Base-by-base conservation (phyloP, 257 asterid species). In the Nicotiana tomentosiformis region DNA sequence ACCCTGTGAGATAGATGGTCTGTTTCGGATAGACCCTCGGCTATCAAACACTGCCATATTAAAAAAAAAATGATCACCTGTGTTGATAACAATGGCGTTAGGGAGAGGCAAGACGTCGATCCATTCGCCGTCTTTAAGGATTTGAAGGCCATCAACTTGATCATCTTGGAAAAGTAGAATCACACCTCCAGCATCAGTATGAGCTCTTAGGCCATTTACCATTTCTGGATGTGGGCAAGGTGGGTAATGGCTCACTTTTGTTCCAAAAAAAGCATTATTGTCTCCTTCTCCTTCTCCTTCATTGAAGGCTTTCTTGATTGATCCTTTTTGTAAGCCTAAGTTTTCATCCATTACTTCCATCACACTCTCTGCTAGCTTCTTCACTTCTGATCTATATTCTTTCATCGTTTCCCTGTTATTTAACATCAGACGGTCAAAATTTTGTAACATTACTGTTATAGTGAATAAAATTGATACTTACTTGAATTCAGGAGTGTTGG, bases 141-240 rank as follows among this genome's bases (percentile, higher is more conserved):
- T 91, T 81, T 94, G 95, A 8, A 94, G 97, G 10, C 97, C 98
- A 17, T 78, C 87, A 1, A 92, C 93, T 77, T 86, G 89, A 33
- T 92, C 98, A 23, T 94, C 97, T 68, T 94, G 98, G 87, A 88
- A 93, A 39, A 94, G 97, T 4, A 94, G 64, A 90, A 94, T 87
- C 1, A 94, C 90, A 2, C 98, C 98, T 5, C 98, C 97, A 1
- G 98, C 98, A 46, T 94, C 97, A 5, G 98, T 94, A 93, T 94
- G 98, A 82, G 97, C 97, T 66, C 98, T 89, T 9, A 94, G 92
- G 30, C 95, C 97, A 53, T 74, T 89, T 0, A 90, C 89, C 78
- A 77, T 90, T 1, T 93, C 92, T 0, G 98, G 97, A 81, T 82
- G 83, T 33, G 97, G 95, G 81, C 98, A 94, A 5, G 95, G 96